Base-by-base conservation (phyloP, 352 stramenopile species). In the Pythium monospermum region DNA sequence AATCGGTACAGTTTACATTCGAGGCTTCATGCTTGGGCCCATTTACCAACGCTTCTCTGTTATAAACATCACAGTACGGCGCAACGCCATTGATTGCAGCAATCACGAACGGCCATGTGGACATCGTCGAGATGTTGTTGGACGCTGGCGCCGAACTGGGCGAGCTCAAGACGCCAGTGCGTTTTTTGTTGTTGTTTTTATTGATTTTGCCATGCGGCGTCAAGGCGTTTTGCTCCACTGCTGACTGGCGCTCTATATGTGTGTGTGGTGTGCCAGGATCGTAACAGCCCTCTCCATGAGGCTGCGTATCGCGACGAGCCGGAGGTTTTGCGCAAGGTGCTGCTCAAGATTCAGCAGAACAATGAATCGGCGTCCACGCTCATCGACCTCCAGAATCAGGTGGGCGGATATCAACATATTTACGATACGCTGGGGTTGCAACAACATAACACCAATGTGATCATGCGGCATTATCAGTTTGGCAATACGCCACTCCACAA, bases 401-500 rank as follows among this genome's bases (percentile, higher is more conserved):
- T 85, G 41, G 39, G 19, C 26, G n/a, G 36, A 22, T 41, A 21
- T 18, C 18, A 40, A 12, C 8, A 15, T 18, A 35, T 35, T 13
- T 35, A 35, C 30, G 7, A 35, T n/a, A n/a, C n/a, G n/a, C n/a
- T n/a, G n/a, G n/a, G n/a, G n/a, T n/a, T n/a, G 13, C 30, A 35
- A 35, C 30, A 35, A 35, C 13, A 35, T 35, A 8, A 35, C 8
- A 13, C 38, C 7, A 49, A 6, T 32, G 25, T 46, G 1, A 30
- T 49, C 18, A 51, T 18, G 0, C 21, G 7, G 26, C 6, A 8
- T 36, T 19, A 26, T 11, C 28, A 91, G 79, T 91, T 90, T 66
- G 81, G 78, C 41, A 91, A 91, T 57, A 83, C 72, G 11, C 81
- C 81, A 13, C 49, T 91, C 21, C 81, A 91, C 38, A 87, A 86